Evolutionary conservation across 352 stramenopile species (phyloP), one percentile per base, ranked within the genome.

Genomic region (Globisporangium viniferum): DNA sequence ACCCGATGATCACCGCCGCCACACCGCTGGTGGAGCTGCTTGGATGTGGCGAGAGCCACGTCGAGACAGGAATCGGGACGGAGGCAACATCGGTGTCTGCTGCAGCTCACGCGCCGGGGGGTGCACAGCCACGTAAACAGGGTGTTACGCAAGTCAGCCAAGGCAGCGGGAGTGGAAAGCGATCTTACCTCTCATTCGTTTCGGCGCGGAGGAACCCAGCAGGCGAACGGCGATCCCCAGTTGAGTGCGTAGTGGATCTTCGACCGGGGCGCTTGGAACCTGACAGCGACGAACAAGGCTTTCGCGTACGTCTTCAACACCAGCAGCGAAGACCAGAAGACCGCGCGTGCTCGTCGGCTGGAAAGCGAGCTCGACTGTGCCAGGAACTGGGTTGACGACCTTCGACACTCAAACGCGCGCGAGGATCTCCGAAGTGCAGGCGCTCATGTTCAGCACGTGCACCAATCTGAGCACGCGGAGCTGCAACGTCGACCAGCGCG

Each of bases 181-280:
- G 56, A 59, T 3, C 62, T 81, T 46, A 74, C 56, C 0, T 81
- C 73, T 0, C 71, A 81, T 46, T 78, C 66, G 0, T 75, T 80
- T 10, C 51, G 68, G 1, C 68, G 72, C 2, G 69, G 73, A 1
- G 71, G 68, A 0, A 68, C 66, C 0, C 68, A 85, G 39, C 53
- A 75, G 14, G 69, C 67, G 0, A 78, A 82, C 31, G 56, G 49
- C 0, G 62, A 71, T 15, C 35, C 64, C 1, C 27, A 33, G 0
- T 49, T 75, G 4, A 53, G 53, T 4, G 12, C 67, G 0, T 64
- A 72, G 27, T 84, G 73, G 64, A 81, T 73, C 31, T 75, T 81
- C 9, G 64, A 83, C 10, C 57, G 74, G 0, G 73, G 71, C 2
- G 53, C 63, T 1, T 80, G 78, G 75, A 75, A 81, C 49, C 68